Evolutionary conservation across 140 eudicot species (phyloP), one percentile per base, ranked within the genome.

Genomic region (Ambrosia hybrid): DNA sequence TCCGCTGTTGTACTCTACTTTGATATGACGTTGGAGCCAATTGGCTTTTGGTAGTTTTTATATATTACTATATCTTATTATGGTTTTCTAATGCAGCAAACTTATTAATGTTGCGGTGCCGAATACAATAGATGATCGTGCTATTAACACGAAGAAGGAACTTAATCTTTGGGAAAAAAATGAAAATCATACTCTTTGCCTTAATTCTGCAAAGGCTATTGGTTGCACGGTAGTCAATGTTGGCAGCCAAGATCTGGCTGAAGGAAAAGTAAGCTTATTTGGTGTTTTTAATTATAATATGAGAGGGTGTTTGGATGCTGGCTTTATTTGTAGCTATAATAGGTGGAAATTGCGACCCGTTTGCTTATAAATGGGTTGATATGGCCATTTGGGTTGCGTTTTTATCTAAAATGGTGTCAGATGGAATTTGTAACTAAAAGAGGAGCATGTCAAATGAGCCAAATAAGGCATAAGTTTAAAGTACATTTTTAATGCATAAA

Each of bases 201-300:
- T 90, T 48, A 90, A 90, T 76, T 90, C 96, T 53, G 91, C 91
- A 5, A 89, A 87, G 86, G 96, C 96, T 61, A 90, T 90, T 38
- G 96, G 96, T 26, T 87, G 94, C 80, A 89, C 94, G 11, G 96
- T 89, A 61, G 98, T 93, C 70, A 93, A 93, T 64, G 89, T 90
- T 73, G 98, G 97, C 67, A 75, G 88, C 72, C 93, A 90, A 66
- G 98, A 93, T 77, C 82, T 93, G 71, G 87, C 86, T 60, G 98
- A 93, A 73, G 98, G 96, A 83, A 85, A 95, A 82, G 98, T 93
- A 83, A 87, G 76, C 8, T 71, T n/a, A 8, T 65, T 64, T 71
- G 46, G 66, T n/a, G 61, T 11, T 12, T 62, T 6, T 60, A 13
- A 8, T 71, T 71, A 62, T 45, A 39, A 17, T 61, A 57, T 76